phyloP scores from a whole-genome alignment of 2,329 filamentous ascomycete genomes.

The Aurifilum marmelostoma region DNA sequence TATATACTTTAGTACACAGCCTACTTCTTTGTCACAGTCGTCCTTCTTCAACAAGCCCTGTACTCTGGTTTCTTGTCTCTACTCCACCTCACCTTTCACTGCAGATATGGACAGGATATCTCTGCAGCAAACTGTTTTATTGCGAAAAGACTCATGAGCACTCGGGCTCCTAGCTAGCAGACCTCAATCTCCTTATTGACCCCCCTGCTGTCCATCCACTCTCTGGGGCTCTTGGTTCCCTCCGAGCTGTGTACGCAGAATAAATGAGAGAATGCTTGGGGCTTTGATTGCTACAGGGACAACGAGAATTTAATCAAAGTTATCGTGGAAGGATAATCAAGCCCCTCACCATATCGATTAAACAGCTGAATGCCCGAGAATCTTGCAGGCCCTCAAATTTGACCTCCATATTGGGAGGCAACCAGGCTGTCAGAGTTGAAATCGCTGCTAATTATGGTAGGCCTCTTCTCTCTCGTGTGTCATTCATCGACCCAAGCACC shows the following conservation, averaged over 20 bases:
- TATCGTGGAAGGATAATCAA: not conserved
- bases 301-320: not conserved
- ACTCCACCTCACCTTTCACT: no score
- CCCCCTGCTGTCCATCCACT: not conserved
- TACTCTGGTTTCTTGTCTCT: no score
- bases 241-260: not conserved
- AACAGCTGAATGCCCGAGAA: no score
- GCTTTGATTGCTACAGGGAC: not conserved
- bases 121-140: no score
- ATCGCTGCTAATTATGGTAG: not conserved
- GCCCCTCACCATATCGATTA: not conserved
- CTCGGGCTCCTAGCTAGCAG: not conserved
- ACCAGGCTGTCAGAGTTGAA: not conserved
- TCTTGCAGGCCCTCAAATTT: not conserved
- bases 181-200: not conserved
- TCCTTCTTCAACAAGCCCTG: no score
- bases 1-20: no score
- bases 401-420: no score
- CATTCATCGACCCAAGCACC: no score
- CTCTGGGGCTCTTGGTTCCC: not conserved
- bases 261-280: not conserved
- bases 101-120: no score
- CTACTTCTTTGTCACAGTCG: no score
- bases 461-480: no score
- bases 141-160: no score